Base-by-base conservation (phyloP, 805 yeast genomes). In the Barnettozyma sucrosica region DNA sequence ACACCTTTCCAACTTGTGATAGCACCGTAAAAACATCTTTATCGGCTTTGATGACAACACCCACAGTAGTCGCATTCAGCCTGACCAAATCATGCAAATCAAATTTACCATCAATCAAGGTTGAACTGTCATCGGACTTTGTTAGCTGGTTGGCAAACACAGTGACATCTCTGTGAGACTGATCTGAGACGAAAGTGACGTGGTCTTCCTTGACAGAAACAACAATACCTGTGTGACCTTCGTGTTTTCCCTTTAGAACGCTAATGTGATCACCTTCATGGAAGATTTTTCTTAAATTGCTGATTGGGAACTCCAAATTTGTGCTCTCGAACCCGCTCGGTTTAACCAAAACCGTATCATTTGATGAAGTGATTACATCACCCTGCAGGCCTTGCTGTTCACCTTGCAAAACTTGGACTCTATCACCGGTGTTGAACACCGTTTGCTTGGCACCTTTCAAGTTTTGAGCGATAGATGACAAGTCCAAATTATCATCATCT, bases 171-270 rank as follows among this genome's bases (percentile, higher is more conserved):
- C 84, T 81, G 58, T 80, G 80, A 1, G 96, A 83, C 66, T 89
- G 89, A 63, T 93, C 97, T 43, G 95, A 84, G 55, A 93, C 79
- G 54, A 93, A 75, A 0, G 95, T 87, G 23, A 90, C 97, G 51
- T 89, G 87, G 62, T 90, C 96, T 43, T 83, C 86, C 45, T 79
- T 77, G 21, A 88, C 79, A 55, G 81, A 76, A 37, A 93, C 89
- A 44, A 93, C 96, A 69, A 93, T 76, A 69, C 99, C 99, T 32
- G 97, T 89, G 61, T 90, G 97, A 60, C 92, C 97, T 45, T 81
- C 74, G 65, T 88, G 95, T 61, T 86, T 89, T 63, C 99, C 99
- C 61, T 83, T 87, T 34, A 86, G 77, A 28, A 92, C 93, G 49
- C 95, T 83, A 20, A 93, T 96, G 65, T 93, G 97, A 65, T 92